Evolutionary conservation across 306 rosid species (phyloP).

Genomic region (Citrullus amarus): DNA sequence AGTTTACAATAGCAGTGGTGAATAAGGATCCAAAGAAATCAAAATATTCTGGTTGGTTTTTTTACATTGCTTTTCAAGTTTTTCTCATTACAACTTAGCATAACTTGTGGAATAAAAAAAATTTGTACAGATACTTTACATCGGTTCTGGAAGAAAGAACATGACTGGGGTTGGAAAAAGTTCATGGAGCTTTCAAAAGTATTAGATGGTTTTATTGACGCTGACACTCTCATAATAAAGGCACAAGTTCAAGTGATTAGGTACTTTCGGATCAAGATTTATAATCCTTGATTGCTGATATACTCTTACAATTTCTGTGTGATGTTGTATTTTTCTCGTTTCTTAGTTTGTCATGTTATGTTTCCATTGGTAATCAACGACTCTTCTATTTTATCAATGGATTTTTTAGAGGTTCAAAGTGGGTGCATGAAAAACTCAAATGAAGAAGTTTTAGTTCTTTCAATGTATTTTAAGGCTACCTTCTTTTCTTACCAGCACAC

Average conservation of each 20-base stretch:
- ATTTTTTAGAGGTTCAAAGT: neutral
- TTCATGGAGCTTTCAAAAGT: slow-evolving; percentile 98
- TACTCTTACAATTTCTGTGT: neutral
- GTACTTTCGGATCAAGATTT: slow-evolving; percentile 26
- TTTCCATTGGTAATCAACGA: neutral
- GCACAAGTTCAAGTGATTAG: slow-evolving; percentile 99
- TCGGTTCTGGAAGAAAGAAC: slow-evolving; percentile 99
- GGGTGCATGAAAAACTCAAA: neutral
- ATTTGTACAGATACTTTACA: slow-evolving; percentile 76
- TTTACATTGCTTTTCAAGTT: slow-evolving; percentile 11
- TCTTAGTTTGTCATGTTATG: neutral
- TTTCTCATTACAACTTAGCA: slow-evolving; percentile 5
- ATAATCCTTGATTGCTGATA: neutral
- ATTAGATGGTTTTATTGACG: slow-evolving; percentile 84
- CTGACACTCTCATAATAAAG: slow-evolving; percentile 86
- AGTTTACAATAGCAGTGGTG: slow-evolving; percentile 91
- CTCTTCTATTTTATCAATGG: neutral
- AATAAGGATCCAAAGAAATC: slow-evolving; percentile 94
- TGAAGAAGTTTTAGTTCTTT: neutral
- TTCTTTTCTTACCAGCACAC: neutral
- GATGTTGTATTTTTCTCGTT: neutral
- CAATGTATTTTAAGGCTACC: neutral
- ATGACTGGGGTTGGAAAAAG: slow-evolving; percentile 99
- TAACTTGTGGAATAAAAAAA: slow-evolving; percentile 3
- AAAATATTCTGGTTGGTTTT: slow-evolving; percentile 79